Percentiles rank a stretch among this genome's conserved stretches.
Evolutionary conservation across 257 asterid species (phyloP).

Genomic region (Euphrasia confusa): DNA sequence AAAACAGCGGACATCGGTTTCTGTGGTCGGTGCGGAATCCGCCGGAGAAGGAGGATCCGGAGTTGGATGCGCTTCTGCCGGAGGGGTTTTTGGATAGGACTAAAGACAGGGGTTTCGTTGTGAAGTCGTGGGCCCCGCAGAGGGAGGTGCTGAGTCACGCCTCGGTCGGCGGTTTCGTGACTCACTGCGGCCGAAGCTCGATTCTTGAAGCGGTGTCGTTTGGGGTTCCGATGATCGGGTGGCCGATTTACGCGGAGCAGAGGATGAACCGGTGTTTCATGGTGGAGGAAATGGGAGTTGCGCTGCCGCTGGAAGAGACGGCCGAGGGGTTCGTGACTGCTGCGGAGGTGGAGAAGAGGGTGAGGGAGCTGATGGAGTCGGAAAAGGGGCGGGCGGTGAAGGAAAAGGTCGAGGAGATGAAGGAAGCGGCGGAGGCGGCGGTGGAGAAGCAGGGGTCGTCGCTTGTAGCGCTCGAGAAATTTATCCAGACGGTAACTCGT

Average conservation of each 20-base stretch:
- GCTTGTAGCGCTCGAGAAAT: constrained; percentile 21
- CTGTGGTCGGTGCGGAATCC: constrained; percentile 32
- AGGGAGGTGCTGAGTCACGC: constrained; percentile 23
- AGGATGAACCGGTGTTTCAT: constrained; percentile 22
- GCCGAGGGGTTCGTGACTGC: constrained; percentile 25
- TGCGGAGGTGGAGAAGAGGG: constrained; percentile 29
- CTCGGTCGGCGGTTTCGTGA: constrained; percentile 34
- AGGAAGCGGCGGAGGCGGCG: constrained; percentile 18
- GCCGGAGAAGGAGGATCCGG: not conserved
- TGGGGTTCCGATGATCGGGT: constrained; percentile 36
- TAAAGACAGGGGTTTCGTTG: constrained; percentile 24
- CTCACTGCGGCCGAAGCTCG: constrained; percentile 39
- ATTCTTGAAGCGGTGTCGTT: constrained; percentile 26
- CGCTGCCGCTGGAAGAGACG: constrained; percentile 25
- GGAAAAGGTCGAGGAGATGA: too few relatives aligned
- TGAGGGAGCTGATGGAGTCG: constrained; percentile 33
- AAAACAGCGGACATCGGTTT: constrained; percentile 28
- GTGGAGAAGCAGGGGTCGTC: constrained; percentile 25
- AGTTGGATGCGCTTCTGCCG: constrained; percentile 24
- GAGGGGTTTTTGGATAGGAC: constrained; percentile 31
- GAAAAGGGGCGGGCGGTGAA: constrained; percentile 1
- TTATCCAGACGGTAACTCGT: constrained; percentile 12
- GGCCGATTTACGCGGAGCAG: constrained; percentile 41
- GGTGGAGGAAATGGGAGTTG: constrained; percentile 9
- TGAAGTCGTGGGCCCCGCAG: constrained; percentile 30